These are phyloP conservation scores for Dalbergia cochinchinensis DNA, from an alignment of 306 rosid species.

Conservation along the genomic window DNA sequence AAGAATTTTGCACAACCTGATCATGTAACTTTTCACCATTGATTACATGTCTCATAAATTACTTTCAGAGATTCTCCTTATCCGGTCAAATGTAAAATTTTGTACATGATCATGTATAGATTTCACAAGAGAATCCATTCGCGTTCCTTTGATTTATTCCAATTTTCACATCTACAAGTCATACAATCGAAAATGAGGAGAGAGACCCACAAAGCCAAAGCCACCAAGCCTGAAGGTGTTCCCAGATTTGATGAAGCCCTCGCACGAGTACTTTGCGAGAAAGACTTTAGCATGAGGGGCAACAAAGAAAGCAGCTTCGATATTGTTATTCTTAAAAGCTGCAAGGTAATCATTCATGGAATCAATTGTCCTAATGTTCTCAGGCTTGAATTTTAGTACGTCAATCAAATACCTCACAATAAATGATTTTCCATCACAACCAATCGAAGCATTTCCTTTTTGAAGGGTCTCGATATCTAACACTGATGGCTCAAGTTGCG, in stretches of 20 bases:
- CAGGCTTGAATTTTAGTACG: conserved; percentile 43
- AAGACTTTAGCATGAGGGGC: conserved; percentile 72
- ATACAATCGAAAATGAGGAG: conserved; percentile 8
- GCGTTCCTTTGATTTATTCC: not conserved
- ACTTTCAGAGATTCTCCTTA: too few relatives aligned
- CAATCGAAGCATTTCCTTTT: conserved; percentile 56
- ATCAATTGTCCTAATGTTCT: conserved; percentile 50
- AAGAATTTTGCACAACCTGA: not conserved
- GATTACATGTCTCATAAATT: too few relatives aligned
- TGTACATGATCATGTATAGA: too few relatives aligned
- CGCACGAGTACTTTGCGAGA: conserved; percentile 63
- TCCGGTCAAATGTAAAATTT: too few relatives aligned
- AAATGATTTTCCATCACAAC: conserved; percentile 65
- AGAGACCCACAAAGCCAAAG: conserved; percentile 64
- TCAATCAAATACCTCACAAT: conserved; percentile 51
- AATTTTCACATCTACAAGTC: conserved; percentile 7
- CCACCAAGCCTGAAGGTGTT: conserved; percentile 61
- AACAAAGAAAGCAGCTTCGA: conserved; percentile 71
- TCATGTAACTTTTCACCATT: too few relatives aligned
- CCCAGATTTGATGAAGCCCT: conserved; percentile 53
- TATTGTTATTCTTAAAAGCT: conserved; percentile 59
- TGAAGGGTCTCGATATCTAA: conserved; percentile 53
- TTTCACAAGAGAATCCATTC: too few relatives aligned
- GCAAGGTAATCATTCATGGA: conserved; percentile 57
- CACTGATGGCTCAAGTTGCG: conserved; percentile 62